Percentiles rank a stretch among this genome's conserved stretches.
Conservation (phyloP, 129 eudicot genomes). For the Centella asiatica region DNA sequence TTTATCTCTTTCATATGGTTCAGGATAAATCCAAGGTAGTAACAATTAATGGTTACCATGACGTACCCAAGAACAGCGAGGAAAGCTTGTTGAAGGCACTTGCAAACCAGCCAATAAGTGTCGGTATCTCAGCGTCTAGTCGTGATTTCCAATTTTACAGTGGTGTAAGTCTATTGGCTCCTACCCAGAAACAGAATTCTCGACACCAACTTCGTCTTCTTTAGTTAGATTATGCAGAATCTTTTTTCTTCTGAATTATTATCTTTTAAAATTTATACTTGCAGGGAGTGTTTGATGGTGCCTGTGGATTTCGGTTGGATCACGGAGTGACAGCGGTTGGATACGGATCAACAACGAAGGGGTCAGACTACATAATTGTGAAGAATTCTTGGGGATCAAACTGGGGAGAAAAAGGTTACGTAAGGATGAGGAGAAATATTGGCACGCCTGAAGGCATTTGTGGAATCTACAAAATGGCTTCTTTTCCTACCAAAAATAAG, state of each 20-base stretch:
- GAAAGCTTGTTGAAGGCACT: slow-evolving; percentile 76
- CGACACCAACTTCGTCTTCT: no score
- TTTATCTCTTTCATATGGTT: slow-evolving; percentile 1
- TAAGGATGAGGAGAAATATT: slow-evolving; percentile 66
- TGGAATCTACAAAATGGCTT: slow-evolving; percentile 69
- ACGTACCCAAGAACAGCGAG: slow-evolving; percentile 74
- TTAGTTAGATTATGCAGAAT: no score
- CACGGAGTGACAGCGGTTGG: slow-evolving; percentile 87
- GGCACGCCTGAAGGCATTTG: slow-evolving; percentile 60
- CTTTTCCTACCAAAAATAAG: slow-evolving; percentile 55
- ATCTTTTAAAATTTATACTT: not conserved
- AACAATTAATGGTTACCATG: slow-evolving; percentile 73
- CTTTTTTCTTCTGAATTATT: no score
- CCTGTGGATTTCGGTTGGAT: slow-evolving; percentile 61
- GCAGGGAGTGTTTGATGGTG: slow-evolving; percentile 73
- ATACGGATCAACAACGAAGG: slow-evolving; percentile 59
- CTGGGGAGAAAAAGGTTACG: slow-evolving; percentile 80
- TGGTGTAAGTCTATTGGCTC: slow-evolving; percentile 64
- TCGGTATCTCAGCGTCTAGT: slow-evolving; percentile 85
- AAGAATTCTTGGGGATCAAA: slow-evolving; percentile 77
- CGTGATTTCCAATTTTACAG: slow-evolving; percentile 89
- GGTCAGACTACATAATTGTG: slow-evolving; percentile 43
- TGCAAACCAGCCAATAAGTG: slow-evolving; percentile 83
- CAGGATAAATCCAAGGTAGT: slow-evolving; percentile 63
- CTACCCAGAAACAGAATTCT: not conserved